Percentiles rank a stretch among this genome's conserved stretches.
Evolutionary conservation across 129 eudicot genomes (phyloP).

Genomic region (Pseudognaphalium luteoalbum): DNA sequence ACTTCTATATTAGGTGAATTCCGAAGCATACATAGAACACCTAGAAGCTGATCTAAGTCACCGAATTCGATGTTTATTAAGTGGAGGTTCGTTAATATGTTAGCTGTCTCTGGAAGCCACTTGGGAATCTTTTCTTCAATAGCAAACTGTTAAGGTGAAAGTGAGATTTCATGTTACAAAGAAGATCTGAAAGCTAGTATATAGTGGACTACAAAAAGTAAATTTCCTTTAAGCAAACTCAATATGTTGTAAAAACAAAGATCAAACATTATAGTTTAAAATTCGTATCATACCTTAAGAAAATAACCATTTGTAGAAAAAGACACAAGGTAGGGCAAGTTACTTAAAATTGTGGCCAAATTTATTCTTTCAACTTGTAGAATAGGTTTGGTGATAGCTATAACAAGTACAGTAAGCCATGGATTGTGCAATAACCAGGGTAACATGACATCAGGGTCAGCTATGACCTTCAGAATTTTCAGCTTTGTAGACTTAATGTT

Average conservation of each 20-base stretch:
- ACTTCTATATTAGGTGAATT: constrained; percentile 7
- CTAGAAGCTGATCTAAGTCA: constrained; percentile 18
- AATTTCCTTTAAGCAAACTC: too few relatives aligned
- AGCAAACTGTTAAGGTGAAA: background rate
- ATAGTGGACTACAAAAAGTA: too few relatives aligned
- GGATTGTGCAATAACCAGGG: background rate
- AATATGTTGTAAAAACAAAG: too few relatives aligned
- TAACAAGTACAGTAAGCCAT: background rate
- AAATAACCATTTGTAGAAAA: background rate
- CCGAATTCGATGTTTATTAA: background rate
- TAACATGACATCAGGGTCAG: constrained; percentile 12
- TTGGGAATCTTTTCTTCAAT: constrained; percentile 11
- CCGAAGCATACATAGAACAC: constrained; percentile 24
- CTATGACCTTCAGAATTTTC: background rate
- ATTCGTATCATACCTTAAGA: constrained; percentile 13
- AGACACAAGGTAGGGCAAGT: background rate
- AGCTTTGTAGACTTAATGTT: constrained; percentile 12
- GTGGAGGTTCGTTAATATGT: background rate
- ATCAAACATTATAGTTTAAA: background rate
- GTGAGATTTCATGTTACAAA: constrained; percentile 2
- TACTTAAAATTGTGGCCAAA: background rate
- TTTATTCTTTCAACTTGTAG: background rate
- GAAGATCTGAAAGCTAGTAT: too few relatives aligned
- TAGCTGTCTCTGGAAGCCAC: background rate
- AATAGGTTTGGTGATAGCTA: background rate